Evolutionary conservation across 352 stramenopile species (phyloP).

Genomic region (Phytophthora sojae): DNA sequence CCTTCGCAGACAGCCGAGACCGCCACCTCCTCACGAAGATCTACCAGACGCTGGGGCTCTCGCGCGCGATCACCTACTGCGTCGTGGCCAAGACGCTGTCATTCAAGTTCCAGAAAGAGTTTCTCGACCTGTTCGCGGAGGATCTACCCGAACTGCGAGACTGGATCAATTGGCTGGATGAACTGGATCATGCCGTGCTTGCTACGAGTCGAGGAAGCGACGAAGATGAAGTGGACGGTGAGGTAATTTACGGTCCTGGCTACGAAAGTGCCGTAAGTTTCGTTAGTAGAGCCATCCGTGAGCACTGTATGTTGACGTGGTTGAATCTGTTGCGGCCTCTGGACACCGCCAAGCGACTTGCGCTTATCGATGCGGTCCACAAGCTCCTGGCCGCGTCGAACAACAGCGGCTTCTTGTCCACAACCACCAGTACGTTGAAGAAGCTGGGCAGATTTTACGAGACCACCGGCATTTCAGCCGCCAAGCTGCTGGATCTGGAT

Average conservation of each 20-base stretch:
- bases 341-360: slow-evolving; percentile 32
- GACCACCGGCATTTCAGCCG: slow-evolving; percentile 44
- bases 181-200: slow-evolving; percentile 7
- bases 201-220: slow-evolving; percentile 11
- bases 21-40: slow-evolving; percentile 59
- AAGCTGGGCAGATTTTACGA: slow-evolving; percentile 69
- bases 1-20: slow-evolving; percentile 51
- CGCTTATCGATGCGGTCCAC: slow-evolving; percentile 39
- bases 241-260: slow-evolving; percentile 6
- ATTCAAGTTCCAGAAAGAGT: slow-evolving; percentile 60
- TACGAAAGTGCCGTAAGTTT: slow-evolving; percentile 47
- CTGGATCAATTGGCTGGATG: slow-evolving; percentile 67
- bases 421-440: slow-evolving; percentile 44
- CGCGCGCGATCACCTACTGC: slow-evolving; percentile 48
- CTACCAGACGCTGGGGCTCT: slow-evolving; percentile 56
- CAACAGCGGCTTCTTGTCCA: slow-evolving; percentile 6
- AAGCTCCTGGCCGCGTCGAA: slow-evolving; percentile 27
- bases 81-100: slow-evolving; percentile 44
- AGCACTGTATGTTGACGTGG: slow-evolving; percentile 61
- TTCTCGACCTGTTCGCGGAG: slow-evolving; percentile 61
- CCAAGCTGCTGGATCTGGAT: slow-evolving; percentile 55
- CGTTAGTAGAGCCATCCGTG: slow-evolving; percentile 46
- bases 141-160: slow-evolving; percentile 48
- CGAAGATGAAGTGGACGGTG: not conserved
- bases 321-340: slow-evolving; percentile 51